phyloP scores from a whole-genome alignment of 306 rosid genomes.

The Prunus armeniaca region DNA sequence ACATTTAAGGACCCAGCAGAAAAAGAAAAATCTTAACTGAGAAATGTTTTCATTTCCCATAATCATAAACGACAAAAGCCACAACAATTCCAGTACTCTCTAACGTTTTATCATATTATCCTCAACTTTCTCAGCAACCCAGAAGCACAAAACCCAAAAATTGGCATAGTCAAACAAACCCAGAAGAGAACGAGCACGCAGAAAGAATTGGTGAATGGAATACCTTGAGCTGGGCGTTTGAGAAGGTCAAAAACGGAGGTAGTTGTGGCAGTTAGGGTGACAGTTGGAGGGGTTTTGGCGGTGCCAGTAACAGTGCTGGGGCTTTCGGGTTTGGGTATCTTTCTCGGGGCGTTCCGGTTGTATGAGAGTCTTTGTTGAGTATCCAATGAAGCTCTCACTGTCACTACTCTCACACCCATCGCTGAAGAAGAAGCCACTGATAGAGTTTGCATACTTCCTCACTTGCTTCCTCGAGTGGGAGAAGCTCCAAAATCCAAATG shows the following conservation, averaged over 20 bases:
- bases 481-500: not conserved
- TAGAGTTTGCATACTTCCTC: slow-evolving; percentile 32
- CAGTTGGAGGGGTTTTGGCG: slow-evolving; percentile 28
- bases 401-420: slow-evolving; percentile 14
- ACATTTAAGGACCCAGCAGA: not conserved
- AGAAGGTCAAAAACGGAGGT: slow-evolving; percentile 55
- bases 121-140: not conserved
- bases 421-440: slow-evolving; percentile 22
- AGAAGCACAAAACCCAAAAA: not conserved
- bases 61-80: not conserved
- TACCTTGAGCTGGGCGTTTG: slow-evolving; percentile 50
- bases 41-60: not conserved
- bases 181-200: not conserved
- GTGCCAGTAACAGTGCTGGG: slow-evolving; percentile 4
- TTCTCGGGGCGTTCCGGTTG: slow-evolving; percentile 85
- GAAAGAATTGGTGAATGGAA: not conserved
- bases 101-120: no score
- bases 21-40: not conserved
- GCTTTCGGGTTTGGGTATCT: slow-evolving; percentile 35
- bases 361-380: slow-evolving; percentile 61
- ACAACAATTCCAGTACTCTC: not conserved
- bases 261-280: slow-evolving; percentile 33
- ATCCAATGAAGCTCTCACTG: slow-evolving; percentile 67
- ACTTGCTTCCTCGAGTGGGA: not conserved
- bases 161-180: not conserved